Evolutionary conservation across 176 grass and related monocot genomes (phyloP), one percentile per base, ranked within the genome.

Genomic region (Eremochloa ophiuroides): DNA sequence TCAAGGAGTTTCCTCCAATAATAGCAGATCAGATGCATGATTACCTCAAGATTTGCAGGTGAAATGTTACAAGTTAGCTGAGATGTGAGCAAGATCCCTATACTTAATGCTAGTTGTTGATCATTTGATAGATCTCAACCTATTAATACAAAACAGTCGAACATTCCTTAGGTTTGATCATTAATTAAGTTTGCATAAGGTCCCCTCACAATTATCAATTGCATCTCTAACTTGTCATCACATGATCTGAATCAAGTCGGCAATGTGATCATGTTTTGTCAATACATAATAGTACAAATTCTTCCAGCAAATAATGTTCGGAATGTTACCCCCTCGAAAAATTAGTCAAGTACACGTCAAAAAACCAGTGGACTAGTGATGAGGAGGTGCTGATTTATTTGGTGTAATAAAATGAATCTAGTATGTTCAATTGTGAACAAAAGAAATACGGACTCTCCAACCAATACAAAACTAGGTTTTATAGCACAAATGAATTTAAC

Each of bases 131-230:
- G 25, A 63, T 16, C 22, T 43, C 65, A 71, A 33, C 29, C 31
- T 48, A 68, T 56, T 41, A 62, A 71, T 43, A 69, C 20, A 50
- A 17, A 84, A 73, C 69, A 62, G 31, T 11, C 10, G 12, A 74
- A 84, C 75, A 88, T 18, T 84, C 26, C 46, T 69, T 80, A 69
- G 69, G 50, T 69, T 68, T 80, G 69, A 69, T 61, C 76, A 80
- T 82, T 76, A 62, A 71, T 77, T 9, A 82, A 77, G 8, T 41
- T 71, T 13, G 3, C 44, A 58, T 37, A 69, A 63, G 40, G 69
- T 44, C 80, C 56, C 78, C 30, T 69, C 27, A 4, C 37, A 59
- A 46, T 60, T 28, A 75, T n/a, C 22, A 39, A 68, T 47, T 2
- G 13, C 37, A 75, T 9, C 15, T 0, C 43, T 28, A 29, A 20